These are phyloP conservation scores for Myxozyma kluyveri DNA, from an alignment of 805 yeast species.

Conservation along the genomic window DNA sequence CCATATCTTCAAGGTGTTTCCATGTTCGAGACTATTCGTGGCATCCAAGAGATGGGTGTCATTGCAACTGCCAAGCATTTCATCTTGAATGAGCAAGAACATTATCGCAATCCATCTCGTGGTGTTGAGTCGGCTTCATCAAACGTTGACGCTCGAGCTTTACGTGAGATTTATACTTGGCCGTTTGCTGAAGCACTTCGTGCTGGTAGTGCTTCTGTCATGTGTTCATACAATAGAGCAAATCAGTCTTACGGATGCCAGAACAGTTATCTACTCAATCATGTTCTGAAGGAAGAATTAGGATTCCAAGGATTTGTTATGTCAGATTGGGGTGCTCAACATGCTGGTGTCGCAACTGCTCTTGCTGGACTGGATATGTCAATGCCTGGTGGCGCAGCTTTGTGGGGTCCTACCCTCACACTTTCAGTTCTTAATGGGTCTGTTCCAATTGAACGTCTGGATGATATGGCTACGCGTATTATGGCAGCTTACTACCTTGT, in stretches of 20 bases:
- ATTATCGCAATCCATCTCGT: conserved; percentile 53
- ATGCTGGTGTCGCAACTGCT: conserved; percentile 55
- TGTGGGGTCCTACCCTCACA: conserved; percentile 58
- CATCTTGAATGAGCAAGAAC: conserved; percentile 63
- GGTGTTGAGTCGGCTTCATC: conserved; percentile 51
- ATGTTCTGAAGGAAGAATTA: conserved; percentile 56
- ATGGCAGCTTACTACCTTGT: conserved; percentile 55
- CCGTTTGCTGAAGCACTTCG: conserved; percentile 63
- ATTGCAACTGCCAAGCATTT: conserved; percentile 52
- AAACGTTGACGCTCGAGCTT: conserved; percentile 57
- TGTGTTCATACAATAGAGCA: conserved; percentile 59
- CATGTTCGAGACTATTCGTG: conserved; percentile 53
- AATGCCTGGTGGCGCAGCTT: conserved; percentile 65
- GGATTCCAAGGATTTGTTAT: conserved; percentile 69
- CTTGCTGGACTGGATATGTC: conserved; percentile 63
- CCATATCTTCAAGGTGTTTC: conserved; percentile 59
- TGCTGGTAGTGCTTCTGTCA: conserved; percentile 59
- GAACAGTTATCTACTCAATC: conserved; percentile 54
- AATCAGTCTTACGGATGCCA: conserved; percentile 61
- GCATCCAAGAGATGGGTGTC: conserved; percentile 58
- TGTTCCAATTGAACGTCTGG: conserved; percentile 50
- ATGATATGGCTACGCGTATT: conserved; percentile 62
- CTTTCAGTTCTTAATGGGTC: conserved; percentile 56
- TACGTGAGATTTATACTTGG: conserved; percentile 64
- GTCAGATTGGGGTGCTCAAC: conserved; percentile 65